Base-by-base conservation (phyloP, 257 asterid species). In the Przewalskia tangutica region DNA sequence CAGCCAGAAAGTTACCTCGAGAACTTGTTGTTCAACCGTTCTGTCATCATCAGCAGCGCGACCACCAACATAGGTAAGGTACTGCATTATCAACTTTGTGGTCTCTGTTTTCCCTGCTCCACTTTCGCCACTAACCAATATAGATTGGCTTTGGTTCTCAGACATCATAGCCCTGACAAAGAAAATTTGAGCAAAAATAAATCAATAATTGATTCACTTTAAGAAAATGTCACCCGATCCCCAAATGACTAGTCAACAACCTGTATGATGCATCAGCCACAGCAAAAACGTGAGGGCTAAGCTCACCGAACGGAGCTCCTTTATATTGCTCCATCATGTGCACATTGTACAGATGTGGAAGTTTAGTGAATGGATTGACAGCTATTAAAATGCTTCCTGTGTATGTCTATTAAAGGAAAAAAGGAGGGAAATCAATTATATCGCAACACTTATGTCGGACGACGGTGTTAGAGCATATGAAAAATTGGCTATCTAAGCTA, bases 81-180 rank as follows among this genome's bases (percentile, higher is more conserved):
- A 96, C 68, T 95, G 98, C 99, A 96, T 96, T 73, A 96, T 93
- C 91, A 96, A 89, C 85, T 96, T 96, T 63, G 99, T 96, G 36
- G 99, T 96, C 90, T 96, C 98, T 5, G 98, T 96, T 89, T 96
- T 96, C 40, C 98, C 99, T n/a, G 99, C 99, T 82, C 99, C 99
- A 86, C 99, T 96, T 90, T 96, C 99, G 48, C 99, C 99, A 81
- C 99, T 96, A 79, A 96, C 99, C 84, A 96, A 94, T 85, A 96
- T 94, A 77, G 99, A 94, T 85, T 96, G 99, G 88, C 99, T 96
- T 83, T 79, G 85, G 82, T 91, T 86, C 86, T 96, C 98, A 77
- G 89, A 85, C 95, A 91, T 89, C 99, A 96, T 96, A 67, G 98
- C 97, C 88, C 99, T 96, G 84, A 65, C 68, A 84, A 85, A 84